Conservation (phyloP, 306 rosid genomes). For the Cyamopsis tetragonoloba region DNA sequence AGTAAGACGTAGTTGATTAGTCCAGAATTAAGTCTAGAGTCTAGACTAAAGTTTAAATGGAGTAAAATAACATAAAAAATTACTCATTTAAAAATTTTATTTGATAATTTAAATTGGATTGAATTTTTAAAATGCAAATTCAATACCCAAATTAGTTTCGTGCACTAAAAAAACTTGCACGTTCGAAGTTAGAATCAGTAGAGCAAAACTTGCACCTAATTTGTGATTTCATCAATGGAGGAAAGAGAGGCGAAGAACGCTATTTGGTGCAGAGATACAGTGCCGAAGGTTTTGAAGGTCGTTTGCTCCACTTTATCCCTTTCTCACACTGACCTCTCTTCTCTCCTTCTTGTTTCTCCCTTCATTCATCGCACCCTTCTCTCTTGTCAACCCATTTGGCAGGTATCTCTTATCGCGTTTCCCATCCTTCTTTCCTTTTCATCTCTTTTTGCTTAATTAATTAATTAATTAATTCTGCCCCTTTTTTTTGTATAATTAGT, state of each 20-base stretch:
- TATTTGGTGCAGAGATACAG: conserved; percentile 64
- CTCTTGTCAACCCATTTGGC: conserved; percentile 61
- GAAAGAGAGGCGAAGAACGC: conserved; percentile 25
- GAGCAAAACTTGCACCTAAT: too few relatives aligned
- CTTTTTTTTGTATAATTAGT: conserved; percentile 17
- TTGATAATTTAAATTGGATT: too few relatives aligned
- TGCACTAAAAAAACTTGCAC: too few relatives aligned
- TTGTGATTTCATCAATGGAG: conserved; percentile 30
- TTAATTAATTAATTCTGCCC: background rate
- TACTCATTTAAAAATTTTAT: too few relatives aligned
- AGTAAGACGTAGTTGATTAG: too few relatives aligned
- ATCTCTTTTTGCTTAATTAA: background rate
- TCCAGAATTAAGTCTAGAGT: too few relatives aligned
- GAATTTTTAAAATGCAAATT: too few relatives aligned
- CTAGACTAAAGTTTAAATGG: too few relatives aligned
- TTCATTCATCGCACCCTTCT: conserved; percentile 53
- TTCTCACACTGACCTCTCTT: conserved; percentile 49
- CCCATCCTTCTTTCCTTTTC: background rate
- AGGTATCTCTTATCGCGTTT: conserved; percentile 24
- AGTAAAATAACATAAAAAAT: too few relatives aligned
- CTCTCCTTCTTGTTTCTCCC: conserved; percentile 62
- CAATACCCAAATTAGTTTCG: too few relatives aligned
- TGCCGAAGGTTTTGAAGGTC: conserved; percentile 54
- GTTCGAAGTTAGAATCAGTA: too few relatives aligned
- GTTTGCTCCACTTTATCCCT: conserved; percentile 47